Evolutionary conservation across 192 early-diverging fungal genomes (phyloP).

Genomic region (Linnemannia exigua): DNA sequence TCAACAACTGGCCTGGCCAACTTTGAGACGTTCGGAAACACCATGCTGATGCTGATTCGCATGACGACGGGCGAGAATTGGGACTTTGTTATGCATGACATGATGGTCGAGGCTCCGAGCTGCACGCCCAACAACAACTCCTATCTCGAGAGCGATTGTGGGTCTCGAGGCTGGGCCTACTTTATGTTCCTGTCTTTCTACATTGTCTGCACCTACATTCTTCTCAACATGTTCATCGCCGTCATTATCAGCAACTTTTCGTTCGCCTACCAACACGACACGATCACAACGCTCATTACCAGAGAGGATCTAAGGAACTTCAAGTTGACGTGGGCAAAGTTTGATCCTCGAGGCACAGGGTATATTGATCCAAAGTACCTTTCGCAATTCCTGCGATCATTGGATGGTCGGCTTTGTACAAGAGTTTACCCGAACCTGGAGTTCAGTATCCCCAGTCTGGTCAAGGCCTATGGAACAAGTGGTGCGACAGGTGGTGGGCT

Average conservation of each 20-base stretch:
- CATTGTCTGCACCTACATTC: slow-evolving; percentile 74
- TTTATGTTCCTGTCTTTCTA: slow-evolving; percentile 71
- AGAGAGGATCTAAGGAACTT: slow-evolving; percentile 72
- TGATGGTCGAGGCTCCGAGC: slow-evolving; percentile 62
- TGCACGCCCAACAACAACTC: slow-evolving; percentile 60
- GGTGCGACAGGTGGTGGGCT: not conserved
- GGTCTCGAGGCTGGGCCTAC: slow-evolving; percentile 65
- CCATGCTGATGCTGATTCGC: slow-evolving; percentile 65
- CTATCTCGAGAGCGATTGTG: slow-evolving; percentile 66
- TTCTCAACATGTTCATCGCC: slow-evolving; percentile 71
- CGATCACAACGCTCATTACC: slow-evolving; percentile 66
- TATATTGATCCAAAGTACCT: slow-evolving; percentile 63
- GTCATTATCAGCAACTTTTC: slow-evolving; percentile 74
- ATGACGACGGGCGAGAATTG: slow-evolving; percentile 73
- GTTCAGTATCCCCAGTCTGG: slow-evolving; percentile 30
- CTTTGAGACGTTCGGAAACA: slow-evolving; percentile 63
- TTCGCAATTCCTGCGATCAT: slow-evolving; percentile 61
- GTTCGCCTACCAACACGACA: slow-evolving; percentile 70
- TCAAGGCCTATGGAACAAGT: slow-evolving; percentile 19
- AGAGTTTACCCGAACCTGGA: slow-evolving; percentile 34
- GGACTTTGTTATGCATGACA: slow-evolving; percentile 75
- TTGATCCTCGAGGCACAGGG: slow-evolving; percentile 66
- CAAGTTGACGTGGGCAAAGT: slow-evolving; percentile 65
- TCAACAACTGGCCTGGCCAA: slow-evolving; percentile 63
- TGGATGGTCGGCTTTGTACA: slow-evolving; percentile 28